Evolutionary conservation across 169 alveolate species (phyloP).

Genomic region (Plasmodium falciparum): DNA sequence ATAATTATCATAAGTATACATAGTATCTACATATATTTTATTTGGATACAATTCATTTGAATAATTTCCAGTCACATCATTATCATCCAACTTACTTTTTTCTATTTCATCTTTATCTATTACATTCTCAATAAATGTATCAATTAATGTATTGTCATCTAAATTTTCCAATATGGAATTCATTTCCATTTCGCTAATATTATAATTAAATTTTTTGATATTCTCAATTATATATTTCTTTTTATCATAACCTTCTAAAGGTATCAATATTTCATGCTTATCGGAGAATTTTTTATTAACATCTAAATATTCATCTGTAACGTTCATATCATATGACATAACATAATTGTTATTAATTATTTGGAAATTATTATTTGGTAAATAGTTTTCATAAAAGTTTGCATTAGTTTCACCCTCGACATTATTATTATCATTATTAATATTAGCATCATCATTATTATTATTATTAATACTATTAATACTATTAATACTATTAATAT

Average conservation of each 20-base stretch:
- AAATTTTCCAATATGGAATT: conserved; percentile 28
- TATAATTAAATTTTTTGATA: conserved; percentile 33
- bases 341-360: conserved; percentile 10
- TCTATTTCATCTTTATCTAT: conserved; percentile 20
- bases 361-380: background rate
- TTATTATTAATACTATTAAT: background rate
- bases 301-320: background rate
- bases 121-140: conserved; percentile 29
- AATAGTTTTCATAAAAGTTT: conserved; percentile 3
- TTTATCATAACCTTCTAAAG: conserved; percentile 16
- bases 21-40: background rate
- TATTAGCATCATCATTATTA: background rate
- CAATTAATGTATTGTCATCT: conserved; percentile 39
- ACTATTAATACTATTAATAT: background rate
- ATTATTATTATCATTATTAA: background rate
- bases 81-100: conserved; percentile 34
- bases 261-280: conserved; percentile 11
- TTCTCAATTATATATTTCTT: conserved; percentile 41
- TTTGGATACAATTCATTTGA: conserved; percentile 13
- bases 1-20: conserved; percentile 14
- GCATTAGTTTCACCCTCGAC: background rate
- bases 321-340: background rate
- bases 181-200: conserved; percentile 41
- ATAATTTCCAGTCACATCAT: conserved; percentile 3
- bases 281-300: conserved; percentile 2